Base-by-base conservation (phyloP, 2,329 filamentous ascomycete species). In the Colletotrichum sp. region DNA sequence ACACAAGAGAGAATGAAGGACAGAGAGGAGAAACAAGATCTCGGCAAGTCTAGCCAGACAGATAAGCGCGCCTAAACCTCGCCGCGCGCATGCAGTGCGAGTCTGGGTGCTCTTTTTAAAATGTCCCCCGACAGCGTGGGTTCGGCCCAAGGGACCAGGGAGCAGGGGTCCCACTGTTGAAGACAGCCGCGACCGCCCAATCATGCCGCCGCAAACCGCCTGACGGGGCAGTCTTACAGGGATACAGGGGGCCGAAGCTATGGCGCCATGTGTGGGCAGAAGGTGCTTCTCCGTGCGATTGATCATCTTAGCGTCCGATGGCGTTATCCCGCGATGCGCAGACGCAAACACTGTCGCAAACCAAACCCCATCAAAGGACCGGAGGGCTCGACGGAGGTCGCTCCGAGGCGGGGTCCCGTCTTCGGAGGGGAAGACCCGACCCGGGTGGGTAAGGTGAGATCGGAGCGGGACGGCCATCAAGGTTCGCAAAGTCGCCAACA, bases 151-250 rank as follows among this genome's bases (percentile, higher is more conserved):
- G 32, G 34, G 64, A 43, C 16, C 25, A 71, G 28, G 13, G 34
- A 18, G 48, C 61, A 71, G 68, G 72, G 68, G 30, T 60, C 25
- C 52, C 52, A 32, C 32, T 18, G 48, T 52, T n/a, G 36, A 36
- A 25, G 16, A 13, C n/a, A 6, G 10, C 60, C 28, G 8, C n/a
- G 3, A 27, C 13, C 13, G 27, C 22, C 73, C 69, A 75, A 75
- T 75, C 62, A 64, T 18, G 55, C 66, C 48, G 43, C 27, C 39
- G 69, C 64, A 68, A 67, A 27, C 27, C 16, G 73, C 69, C 73
- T 72, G 73, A 75, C 73, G 62, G 69, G 73, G 73, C 30, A 75
- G 69, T 67, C 39, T 25, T n/a, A 18, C 64, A 75, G 70, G 73
- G 73, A 48, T 75, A 55, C 18, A 18, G 56, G 36, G 67, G 36